Conservation (phyloP, 164 flowering plant species). For the Dillenia turbinata region DNA sequence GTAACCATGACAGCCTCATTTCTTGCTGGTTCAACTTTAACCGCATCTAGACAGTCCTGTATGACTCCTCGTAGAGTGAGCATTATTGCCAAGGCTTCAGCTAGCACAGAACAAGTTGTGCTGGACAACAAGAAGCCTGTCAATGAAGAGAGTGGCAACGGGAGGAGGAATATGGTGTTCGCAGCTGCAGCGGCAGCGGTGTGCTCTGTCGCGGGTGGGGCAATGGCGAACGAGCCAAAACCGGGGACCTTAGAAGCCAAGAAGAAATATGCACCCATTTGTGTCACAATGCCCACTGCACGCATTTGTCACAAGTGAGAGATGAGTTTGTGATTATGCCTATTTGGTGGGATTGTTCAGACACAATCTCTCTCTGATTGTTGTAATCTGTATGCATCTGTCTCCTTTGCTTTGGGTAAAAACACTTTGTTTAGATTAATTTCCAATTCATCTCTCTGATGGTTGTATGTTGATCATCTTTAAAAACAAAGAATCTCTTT, state of each 20-base stretch:
- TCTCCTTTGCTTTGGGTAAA: too few species aligned
- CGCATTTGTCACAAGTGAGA: slow-evolving; percentile 60
- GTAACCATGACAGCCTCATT: slow-evolving; percentile 65
- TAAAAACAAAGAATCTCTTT: too few species aligned
- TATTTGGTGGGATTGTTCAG: too few species aligned
- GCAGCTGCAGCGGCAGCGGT: slow-evolving; percentile 64
- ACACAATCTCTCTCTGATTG: too few species aligned
- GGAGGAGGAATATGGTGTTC: slow-evolving; percentile 68
- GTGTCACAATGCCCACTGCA: slow-evolving; percentile 92
- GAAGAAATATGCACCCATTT: slow-evolving; percentile 72
- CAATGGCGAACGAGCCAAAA: slow-evolving; percentile 58
- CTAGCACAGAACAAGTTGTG: slow-evolving; percentile 16
- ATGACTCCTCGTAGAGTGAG: slow-evolving; percentile 20
- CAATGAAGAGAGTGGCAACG: slow-evolving; percentile 30
- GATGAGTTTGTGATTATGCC: background rate
- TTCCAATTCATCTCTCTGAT: too few species aligned
- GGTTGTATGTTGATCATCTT: too few species aligned
- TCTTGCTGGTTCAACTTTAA: slow-evolving; percentile 27
- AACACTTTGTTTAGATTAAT: too few species aligned
- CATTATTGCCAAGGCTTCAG: slow-evolving; percentile 40
- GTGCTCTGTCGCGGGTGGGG: slow-evolving; percentile 36
- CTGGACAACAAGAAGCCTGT: slow-evolving; percentile 8
- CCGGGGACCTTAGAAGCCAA: slow-evolving; percentile 58
- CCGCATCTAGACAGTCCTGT: slow-evolving; percentile 17
- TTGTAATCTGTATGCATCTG: too few species aligned